These are phyloP conservation scores for Dichotomocladium elegans DNA, from an alignment of 371 early-diverging fungal genomes.

Conservation along the genomic window DNA sequence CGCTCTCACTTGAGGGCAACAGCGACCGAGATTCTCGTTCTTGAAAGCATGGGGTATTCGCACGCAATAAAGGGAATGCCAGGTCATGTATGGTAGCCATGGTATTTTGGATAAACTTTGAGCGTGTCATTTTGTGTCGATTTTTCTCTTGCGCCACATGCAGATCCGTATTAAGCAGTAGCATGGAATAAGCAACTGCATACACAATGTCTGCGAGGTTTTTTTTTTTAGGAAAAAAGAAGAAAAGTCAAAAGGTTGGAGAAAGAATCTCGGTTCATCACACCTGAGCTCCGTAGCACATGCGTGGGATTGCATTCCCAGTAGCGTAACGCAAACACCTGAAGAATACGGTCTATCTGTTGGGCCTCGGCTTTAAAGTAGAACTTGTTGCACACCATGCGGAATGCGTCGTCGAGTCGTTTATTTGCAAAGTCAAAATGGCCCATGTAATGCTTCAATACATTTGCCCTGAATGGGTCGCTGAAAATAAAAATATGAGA, in stretches of 20 bases:
- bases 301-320: conserved; percentile 72
- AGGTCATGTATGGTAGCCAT: conserved; percentile 34
- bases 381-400: conserved; percentile 67
- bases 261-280: no score
- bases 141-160: conserved; percentile 66
- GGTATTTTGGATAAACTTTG: conserved; percentile 58
- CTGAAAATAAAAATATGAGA: conserved; percentile 5
- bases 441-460: conserved; percentile 10
- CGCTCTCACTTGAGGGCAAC: conserved; percentile 8
- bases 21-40: not conserved
- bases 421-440: conserved; percentile 7
- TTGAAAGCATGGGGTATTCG: not conserved
- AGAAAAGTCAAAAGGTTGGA: no score
- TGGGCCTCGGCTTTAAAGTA: conserved; percentile 89
- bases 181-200: conserved; percentile 77
- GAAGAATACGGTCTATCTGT: conserved; percentile 83
- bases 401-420: conserved; percentile 15
- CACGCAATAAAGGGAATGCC: not conserved
- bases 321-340: conserved; percentile 74
- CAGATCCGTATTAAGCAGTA: conserved; percentile 91
- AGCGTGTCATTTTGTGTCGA: conserved; percentile 53
- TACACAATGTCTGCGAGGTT: conserved; percentile 69
- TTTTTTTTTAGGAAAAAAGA: no score
- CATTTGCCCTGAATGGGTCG: conserved; percentile 6
- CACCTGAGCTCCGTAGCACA: conserved; percentile 41